Base-by-base conservation (phyloP, 2,329 filamentous ascomycete genomes). In the Beauveria medogensis region DNA sequence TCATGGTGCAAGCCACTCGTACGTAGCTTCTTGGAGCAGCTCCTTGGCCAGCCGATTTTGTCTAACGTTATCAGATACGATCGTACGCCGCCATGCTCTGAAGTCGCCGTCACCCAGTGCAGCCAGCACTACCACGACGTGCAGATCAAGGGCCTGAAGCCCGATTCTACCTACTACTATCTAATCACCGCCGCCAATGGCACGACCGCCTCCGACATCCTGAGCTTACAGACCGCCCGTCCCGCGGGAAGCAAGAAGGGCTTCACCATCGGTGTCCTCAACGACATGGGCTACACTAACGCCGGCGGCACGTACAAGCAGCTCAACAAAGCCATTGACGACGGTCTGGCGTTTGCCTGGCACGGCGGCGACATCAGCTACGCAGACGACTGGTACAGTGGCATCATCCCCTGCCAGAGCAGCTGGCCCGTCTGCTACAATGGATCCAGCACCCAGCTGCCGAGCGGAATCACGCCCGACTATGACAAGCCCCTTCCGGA, bases 261-360 rank as follows among this genome's bases (percentile, higher is more conserved):
- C 12, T 81, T 82, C 67, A 72, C 70, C 5, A 69, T 80, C 16
- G 78, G 77, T 22, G 74, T 82, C 2, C 63, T 82, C 44, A 80
- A 80, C 63, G 80, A 82, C 63, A 81, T 82, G 79, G 79, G 79
- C 8, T 81, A 81, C 69, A 81, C 78, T 50, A 81, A 81, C 55
- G 79, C 78, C 20, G 67, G 71, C 2, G 79, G 79, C 18, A 81
- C 79, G 2, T 74, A 74, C 68, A 71, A 74, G 63, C 71, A 80
- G 50, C 69, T 82, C 16, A 67, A 65, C 41, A 65, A 74, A 43
- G 75, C 72, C 5, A 72, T 73, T 44, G 67, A 74, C n/a, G 73
- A 78, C n/a, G 77, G 75, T n/a, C 64, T 73, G 20, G 74, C 74
- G 3, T 81, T 82, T 64, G 76, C 75, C 28, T 82, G 80, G 80